Conservation (phyloP, 2,329 filamentous ascomycete genomes). For the Fusarium coffeatum region DNA sequence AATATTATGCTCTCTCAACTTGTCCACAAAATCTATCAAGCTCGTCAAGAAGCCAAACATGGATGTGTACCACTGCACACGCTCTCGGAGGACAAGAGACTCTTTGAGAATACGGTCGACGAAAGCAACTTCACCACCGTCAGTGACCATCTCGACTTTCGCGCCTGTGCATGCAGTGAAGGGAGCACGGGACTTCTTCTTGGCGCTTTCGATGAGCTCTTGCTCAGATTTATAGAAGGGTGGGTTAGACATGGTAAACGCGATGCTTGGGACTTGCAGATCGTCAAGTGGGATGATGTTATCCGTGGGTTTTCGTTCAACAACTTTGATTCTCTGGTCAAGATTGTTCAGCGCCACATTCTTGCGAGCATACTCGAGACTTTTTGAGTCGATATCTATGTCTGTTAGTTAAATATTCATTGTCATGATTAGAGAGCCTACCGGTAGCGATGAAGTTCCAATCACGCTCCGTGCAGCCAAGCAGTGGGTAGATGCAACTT, state of each 20-base stretch:
- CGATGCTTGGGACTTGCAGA: conserved; percentile 64
- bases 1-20: conserved; percentile 66
- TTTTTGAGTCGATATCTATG: conserved; percentile 79
- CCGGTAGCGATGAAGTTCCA: conserved; percentile 80
- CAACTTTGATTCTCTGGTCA: conserved; percentile 70
- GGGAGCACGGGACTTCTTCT: conserved; percentile 74
- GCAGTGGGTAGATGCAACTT: conserved; percentile 89
- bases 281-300: conserved; percentile 73
- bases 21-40: conserved; percentile 70
- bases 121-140: conserved; percentile 82
- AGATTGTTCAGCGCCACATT: conserved; percentile 78
- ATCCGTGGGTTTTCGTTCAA: conserved; percentile 64
- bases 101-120: conserved; percentile 77
- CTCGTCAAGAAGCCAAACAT: conserved; percentile 88
- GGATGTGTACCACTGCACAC: conserved; percentile 87
- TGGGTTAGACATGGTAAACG: conserved; percentile 94
- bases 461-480: conserved; percentile 76
- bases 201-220: conserved; percentile 75
- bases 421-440: conserved; percentile 26
- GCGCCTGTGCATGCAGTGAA: conserved; percentile 81
- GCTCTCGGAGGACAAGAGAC: conserved; percentile 67
- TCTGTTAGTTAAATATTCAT: neutral
- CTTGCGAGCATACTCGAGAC: conserved; percentile 70
- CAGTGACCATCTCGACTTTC: conserved; percentile 84
- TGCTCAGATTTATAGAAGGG: conserved; percentile 86